These are phyloP conservation scores for Boletus subcaerulescens DNA, from an alignment of 768 basidiomycete species.

Conservation along the genomic window DNA sequence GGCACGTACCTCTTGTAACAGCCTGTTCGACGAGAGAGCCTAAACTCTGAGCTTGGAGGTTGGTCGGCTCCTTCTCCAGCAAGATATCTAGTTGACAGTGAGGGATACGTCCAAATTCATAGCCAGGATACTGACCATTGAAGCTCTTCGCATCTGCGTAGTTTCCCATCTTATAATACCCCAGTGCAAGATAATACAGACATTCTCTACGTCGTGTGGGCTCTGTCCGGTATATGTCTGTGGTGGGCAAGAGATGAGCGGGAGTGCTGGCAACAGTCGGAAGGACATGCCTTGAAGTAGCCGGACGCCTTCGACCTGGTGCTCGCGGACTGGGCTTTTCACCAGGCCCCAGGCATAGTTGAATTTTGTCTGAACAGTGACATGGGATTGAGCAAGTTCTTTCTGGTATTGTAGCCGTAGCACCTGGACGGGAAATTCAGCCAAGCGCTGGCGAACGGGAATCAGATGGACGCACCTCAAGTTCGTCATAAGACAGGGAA, in stretches of 20 bases:
- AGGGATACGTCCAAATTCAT: background rate
- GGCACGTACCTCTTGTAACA: constrained; percentile 67
- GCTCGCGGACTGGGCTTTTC: constrained; percentile 79
- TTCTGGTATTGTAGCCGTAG: constrained; percentile 84
- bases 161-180: constrained; percentile 95
- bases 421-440: constrained; percentile 49
- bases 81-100: constrained; percentile 58
- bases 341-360: constrained; percentile 97
- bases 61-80: constrained; percentile 88
- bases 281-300: constrained; percentile 73
- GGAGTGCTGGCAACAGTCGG: background rate
- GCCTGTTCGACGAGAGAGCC: constrained; percentile 81
- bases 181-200: constrained; percentile 92
- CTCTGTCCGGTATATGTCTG: constrained; percentile 91
- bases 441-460: background rate
- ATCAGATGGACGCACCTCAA: constrained; percentile 55
- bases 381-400: constrained; percentile 77
- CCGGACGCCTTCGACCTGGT: constrained; percentile 91
- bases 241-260: constrained; percentile 8
- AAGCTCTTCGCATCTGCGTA: constrained; percentile 90
- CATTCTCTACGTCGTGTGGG: constrained; percentile 89
- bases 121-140: constrained; percentile 63
- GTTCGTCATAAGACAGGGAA: constrained; percentile 84
- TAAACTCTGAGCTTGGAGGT: constrained; percentile 89
- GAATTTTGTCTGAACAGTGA: constrained; percentile 94